Evolutionary conservation across 78 protist species (phyloP).

Genomic region (Ministeria vibrans): DNA sequence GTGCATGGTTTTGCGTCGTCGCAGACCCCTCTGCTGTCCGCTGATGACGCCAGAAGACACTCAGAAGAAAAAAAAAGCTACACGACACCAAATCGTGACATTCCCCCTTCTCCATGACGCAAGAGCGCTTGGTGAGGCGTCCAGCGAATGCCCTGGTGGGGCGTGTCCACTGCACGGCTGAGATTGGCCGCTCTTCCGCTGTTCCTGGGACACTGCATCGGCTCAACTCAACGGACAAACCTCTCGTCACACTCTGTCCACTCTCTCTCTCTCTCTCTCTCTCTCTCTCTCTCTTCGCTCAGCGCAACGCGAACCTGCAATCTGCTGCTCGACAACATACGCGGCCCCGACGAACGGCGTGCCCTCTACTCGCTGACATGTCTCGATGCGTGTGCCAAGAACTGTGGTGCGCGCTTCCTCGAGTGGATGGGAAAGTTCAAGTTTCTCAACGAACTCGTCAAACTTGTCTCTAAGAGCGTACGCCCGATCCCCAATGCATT

Average conservation of each 20-base stretch:
- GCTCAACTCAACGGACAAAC: not conserved
- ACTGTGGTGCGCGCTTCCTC: constrained; percentile 18
- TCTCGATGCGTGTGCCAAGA: constrained; percentile 5
- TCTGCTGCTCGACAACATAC: not conserved
- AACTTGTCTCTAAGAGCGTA: constrained; percentile 19
- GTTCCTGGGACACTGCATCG: not conserved
- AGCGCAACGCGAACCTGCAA: not conserved
- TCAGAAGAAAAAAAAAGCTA: too few species aligned
- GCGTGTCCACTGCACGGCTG: not conserved
- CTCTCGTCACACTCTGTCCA: not conserved
- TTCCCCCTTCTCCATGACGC: not conserved
- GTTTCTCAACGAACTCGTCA: constrained; percentile 32
- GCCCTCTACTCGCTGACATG: not conserved
- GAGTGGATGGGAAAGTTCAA: constrained; percentile 9
- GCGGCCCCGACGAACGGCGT: not conserved
- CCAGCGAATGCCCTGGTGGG: not conserved
- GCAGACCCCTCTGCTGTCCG: not conserved
- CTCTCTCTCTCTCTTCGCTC: not conserved
- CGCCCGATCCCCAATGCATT: too few species aligned
- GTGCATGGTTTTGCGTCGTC: not conserved
- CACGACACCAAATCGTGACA: too few species aligned
- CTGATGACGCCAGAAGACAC: too few species aligned
- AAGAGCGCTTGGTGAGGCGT: not conserved
- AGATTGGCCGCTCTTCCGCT: not conserved
- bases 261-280: not conserved